Base-by-base conservation (phyloP, 208 protist genomes). In the Jaenimonas drosophilae region DNA sequence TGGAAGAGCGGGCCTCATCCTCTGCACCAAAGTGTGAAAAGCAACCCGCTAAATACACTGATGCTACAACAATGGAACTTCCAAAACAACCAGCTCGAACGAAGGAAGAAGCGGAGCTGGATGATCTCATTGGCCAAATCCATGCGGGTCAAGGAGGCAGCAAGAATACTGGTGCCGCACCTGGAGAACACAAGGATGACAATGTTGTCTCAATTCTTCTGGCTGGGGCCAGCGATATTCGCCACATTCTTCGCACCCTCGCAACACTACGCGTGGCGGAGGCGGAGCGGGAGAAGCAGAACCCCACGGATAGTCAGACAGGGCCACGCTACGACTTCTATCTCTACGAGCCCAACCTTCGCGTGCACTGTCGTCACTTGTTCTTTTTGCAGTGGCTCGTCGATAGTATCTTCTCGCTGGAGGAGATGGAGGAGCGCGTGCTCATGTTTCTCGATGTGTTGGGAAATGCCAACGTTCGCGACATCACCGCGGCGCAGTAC, bases 361-460 rank as follows among this genome's bases (percentile, higher is more conserved):
- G 84, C 2, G 49, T 86, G 11, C 78, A 92, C 52, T 82, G 72
- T 37, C 80, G 88, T 17, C 81, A 95, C 41, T 62, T 92, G 11
- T 92, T 95, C 56, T 95, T 95, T 36, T 46, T 95, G 3, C 78
- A 91, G 62, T 95, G 80, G 83, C 55, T 95, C 39, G 51, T 88
- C n/a, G 88, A 95, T 46, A 86, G 76, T 63, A 85, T 86, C 49
- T 89, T 86, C 47, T 61, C 77, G 11, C 55, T 92, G 1, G 78
- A 87, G 51, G 76, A 90, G 49, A 53, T 95, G 25, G 88, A 95
- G 55, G 88, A 95, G 50, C 78, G 77, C 6, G 78, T 88, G 19
- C 58, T 87, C n/a, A 89, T 90, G 78, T 95, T 95, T 38, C 60
- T 95, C 6, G 88, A 95, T 33, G 65, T 84, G 3, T 92, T 80